A percentile compares a stretch with the other conserved stretches of the same genome.
Conservation (phyloP, 176 grass and related monocot species). For the Poa annua region DNA sequence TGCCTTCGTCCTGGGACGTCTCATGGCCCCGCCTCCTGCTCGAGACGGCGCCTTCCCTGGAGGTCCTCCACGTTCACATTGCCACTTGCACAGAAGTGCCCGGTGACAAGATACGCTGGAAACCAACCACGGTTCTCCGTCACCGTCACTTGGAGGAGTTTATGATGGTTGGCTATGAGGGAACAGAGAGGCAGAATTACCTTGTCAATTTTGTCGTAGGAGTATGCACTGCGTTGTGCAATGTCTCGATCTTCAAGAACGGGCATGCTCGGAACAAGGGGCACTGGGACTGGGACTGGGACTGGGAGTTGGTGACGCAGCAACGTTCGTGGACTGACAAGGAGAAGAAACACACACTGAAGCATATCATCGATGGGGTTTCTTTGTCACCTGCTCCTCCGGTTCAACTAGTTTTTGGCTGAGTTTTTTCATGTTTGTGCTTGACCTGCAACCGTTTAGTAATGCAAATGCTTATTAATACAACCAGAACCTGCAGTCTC, state of each 20-base stretch:
- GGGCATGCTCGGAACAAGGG: not conserved
- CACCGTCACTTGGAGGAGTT: conserved; percentile 26
- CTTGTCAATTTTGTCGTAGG: conserved; percentile 19
- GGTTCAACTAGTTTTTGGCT: too few species aligned
- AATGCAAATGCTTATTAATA: too few species aligned
- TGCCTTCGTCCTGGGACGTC: too few species aligned
- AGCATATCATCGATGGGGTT: not conserved
- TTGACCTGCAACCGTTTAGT: not conserved
- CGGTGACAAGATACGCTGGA: not conserved
- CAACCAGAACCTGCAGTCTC: too few species aligned
- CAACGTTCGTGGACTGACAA: not conserved
- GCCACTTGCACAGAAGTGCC: not conserved
- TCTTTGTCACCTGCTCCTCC: too few species aligned
- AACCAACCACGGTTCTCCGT: not conserved
- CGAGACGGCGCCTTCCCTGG: too few species aligned
- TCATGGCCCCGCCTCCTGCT: too few species aligned
- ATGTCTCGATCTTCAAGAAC: not conserved
- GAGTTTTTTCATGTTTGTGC: too few species aligned
- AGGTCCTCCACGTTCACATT: too few species aligned
- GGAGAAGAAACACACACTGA: not conserved
- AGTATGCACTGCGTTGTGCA: not conserved
- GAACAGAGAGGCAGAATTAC: conserved; percentile 23
- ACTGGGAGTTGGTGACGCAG: not conserved
- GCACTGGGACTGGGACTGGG: too few species aligned
- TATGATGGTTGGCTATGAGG: conserved; percentile 4